Conservation (phyloP, 768 basidiomycete species). For the Termitomyces sp. region DNA sequence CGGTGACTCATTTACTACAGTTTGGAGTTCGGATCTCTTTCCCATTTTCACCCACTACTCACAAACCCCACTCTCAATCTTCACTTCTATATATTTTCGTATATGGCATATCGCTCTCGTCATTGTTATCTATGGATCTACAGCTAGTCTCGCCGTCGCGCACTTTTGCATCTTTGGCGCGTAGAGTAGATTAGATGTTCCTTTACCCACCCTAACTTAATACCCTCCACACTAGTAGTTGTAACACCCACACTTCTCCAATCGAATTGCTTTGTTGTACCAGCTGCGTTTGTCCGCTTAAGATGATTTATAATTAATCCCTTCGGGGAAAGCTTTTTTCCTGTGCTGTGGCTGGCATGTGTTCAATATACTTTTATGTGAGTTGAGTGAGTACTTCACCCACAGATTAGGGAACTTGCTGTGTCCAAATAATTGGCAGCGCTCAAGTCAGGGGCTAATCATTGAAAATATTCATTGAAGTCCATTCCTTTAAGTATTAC, state of each 20-base stretch:
- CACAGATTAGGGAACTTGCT: not conserved
- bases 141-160: slow-evolving; percentile 6
- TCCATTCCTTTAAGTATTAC: not conserved
- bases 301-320: not conserved
- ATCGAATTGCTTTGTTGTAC: not conserved
- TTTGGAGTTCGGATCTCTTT: not conserved
- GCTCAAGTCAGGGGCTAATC: not conserved
- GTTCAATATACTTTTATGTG: not conserved
- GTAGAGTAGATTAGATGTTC: slow-evolving; percentile 10
- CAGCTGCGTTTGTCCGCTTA: not conserved
- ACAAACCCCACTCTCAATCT: not conserved
- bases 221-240: not conserved
- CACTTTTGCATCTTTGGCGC: not conserved
- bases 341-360: not conserved
- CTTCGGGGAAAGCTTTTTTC: not conserved
- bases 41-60: not conserved
- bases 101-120: not conserved
- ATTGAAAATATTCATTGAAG: not conserved
- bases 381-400: not conserved
- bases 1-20: slow-evolving; percentile 8
- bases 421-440: not conserved
- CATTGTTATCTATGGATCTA: not conserved
- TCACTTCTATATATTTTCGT: not conserved
- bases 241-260: not conserved
- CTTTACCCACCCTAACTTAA: not conserved